These are phyloP conservation scores for Carex arenaria DNA, from an alignment of 202 grass and related monocot species.

Conservation along the genomic window DNA sequence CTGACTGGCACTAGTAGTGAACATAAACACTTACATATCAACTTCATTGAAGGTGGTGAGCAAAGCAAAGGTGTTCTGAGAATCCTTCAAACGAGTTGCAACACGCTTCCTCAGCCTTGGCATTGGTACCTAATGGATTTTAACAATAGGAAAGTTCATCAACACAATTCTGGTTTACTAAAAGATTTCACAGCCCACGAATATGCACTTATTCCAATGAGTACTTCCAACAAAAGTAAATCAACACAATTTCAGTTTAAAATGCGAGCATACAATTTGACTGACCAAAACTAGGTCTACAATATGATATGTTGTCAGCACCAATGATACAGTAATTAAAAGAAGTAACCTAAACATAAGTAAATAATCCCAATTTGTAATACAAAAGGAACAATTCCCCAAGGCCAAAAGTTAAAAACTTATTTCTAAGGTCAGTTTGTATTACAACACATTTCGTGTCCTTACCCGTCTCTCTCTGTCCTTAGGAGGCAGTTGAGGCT, in stretches of 20 bases:
- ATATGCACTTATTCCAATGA: background rate
- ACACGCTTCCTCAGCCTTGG: constrained; percentile 92
- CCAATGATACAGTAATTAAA: background rate
- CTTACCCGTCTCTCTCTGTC: constrained; percentile 84
- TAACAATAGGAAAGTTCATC: background rate
- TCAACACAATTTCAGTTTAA: constrained; percentile 4
- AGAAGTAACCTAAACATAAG: background rate
- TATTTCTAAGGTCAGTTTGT: background rate
- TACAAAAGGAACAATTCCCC: background rate
- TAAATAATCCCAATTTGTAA: background rate
- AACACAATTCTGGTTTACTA: background rate
- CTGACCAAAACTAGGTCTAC: background rate
- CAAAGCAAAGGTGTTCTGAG: constrained; percentile 93
- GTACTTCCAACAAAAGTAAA: constrained; percentile 9
- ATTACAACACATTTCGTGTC: background rate
- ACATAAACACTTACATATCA: constrained; percentile 63
- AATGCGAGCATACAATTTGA: background rate
- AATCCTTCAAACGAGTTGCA: constrained; percentile 95
- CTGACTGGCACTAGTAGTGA: background rate
- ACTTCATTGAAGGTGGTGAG: constrained; percentile 98
- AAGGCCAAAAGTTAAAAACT: background rate
- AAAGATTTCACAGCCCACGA: background rate
- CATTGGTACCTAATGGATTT: constrained; percentile 61
- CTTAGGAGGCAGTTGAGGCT: constrained; percentile 89
- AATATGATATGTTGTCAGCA: background rate